phyloP scores from a whole-genome alignment of 257 asterid genomes.

The Gentiana straminea region DNA sequence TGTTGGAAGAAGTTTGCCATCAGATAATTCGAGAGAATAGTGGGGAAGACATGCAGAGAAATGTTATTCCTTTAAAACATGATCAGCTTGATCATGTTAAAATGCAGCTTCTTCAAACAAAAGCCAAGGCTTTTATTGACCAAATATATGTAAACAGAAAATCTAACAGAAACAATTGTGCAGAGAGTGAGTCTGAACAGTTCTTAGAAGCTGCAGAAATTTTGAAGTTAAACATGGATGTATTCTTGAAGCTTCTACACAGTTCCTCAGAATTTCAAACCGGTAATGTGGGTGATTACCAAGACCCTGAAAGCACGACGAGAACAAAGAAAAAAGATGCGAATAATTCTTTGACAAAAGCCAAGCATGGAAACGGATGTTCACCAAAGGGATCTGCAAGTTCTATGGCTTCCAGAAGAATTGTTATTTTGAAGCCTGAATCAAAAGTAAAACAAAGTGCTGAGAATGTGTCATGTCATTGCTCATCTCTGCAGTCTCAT shows the following conservation, averaged over 20 bases:
- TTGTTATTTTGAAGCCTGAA: constrained; percentile 49
- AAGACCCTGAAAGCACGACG: constrained; percentile 8
- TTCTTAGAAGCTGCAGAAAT: constrained; percentile 50
- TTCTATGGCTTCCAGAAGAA: constrained; percentile 26
- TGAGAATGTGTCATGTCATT: constrained; percentile 26
- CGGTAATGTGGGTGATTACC: not conserved
- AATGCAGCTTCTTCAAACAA: constrained; percentile 32
- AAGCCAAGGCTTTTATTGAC: constrained; percentile 51
- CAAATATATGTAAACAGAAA: constrained; percentile 36
- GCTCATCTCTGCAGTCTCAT: constrained; percentile 40
- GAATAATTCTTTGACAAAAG: constrained; percentile 9
- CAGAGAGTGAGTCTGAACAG: constrained; percentile 25
- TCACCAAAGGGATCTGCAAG: constrained; percentile 12
- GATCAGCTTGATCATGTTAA: constrained; percentile 25
- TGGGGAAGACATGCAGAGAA: constrained; percentile 12
- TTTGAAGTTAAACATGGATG: constrained; percentile 31
- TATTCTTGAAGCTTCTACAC: constrained; percentile 32
- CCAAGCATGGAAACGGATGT: constrained; percentile 12
- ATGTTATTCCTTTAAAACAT: constrained; percentile 3
- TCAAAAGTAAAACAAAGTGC: constrained; percentile 16
- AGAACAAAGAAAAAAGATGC: constrained; percentile 8
- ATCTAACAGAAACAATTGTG: constrained; percentile 10
- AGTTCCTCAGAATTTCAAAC: constrained; percentile 17
- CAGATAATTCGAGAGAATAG: constrained; percentile 23
- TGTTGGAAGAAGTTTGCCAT: constrained; percentile 30